Evolutionary conservation across 176 grass and related monocot genomes (phyloP).

Genomic region (Musa itinerans): DNA sequence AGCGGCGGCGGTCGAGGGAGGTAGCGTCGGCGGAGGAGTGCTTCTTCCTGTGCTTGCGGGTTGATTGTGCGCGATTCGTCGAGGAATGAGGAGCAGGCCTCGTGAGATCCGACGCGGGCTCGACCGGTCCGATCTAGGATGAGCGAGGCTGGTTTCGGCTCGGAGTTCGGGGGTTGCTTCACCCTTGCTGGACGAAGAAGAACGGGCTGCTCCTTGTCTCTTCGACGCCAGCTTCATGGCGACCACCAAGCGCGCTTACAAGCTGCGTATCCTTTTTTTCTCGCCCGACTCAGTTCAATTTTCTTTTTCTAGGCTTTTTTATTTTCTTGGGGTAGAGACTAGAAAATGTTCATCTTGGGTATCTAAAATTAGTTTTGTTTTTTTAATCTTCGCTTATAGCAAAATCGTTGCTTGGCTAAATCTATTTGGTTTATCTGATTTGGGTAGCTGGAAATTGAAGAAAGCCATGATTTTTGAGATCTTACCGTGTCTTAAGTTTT

Average conservation of each 20-base stretch:
- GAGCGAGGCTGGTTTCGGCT: neutral
- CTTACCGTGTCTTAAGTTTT: neutral
- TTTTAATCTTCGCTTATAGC: no score
- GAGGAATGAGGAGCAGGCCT: neutral
- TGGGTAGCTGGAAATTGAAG: neutral
- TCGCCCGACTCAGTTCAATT: neutral
- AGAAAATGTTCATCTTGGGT: no score
- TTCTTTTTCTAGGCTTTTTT: conserved; percentile 15
- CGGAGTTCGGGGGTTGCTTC: conserved; percentile 12
- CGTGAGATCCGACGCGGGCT: neutral
- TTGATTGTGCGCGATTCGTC: neutral
- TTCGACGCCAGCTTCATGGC: conserved; percentile 42
- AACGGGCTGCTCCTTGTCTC: neutral
- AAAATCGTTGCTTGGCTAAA: no score
- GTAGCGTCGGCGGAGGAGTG: no score
- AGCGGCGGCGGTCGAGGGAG: no score
- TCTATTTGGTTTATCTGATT: conserved; percentile 1
- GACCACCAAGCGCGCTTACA: conserved; percentile 98
- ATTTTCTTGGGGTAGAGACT: no score
- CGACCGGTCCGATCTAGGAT: neutral
- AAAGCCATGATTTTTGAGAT: neutral
- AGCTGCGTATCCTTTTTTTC: conserved; percentile 82
- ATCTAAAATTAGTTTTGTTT: no score
- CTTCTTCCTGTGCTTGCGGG: neutral
- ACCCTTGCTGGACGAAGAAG: conserved; percentile 21